phyloP scores from a whole-genome alignment of 495 filamentous ascomycete species.

The Cercophora samala region DNA sequence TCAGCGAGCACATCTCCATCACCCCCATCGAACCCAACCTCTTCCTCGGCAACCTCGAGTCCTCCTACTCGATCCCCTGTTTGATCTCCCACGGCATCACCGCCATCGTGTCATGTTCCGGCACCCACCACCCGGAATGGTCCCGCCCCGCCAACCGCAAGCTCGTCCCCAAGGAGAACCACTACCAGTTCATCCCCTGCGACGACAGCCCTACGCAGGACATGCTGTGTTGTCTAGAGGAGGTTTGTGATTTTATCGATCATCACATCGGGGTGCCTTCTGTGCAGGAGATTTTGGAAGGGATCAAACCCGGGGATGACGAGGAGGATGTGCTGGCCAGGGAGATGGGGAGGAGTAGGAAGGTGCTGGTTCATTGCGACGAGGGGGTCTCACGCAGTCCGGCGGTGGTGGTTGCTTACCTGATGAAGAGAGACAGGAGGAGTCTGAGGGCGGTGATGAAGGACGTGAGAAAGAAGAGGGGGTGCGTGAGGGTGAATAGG shows the following conservation, averaged over 20 bases:
- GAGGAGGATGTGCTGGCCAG: constrained; percentile 19
- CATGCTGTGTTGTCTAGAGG: constrained; percentile 32
- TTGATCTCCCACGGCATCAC: constrained; percentile 35
- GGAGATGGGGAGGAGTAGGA: background rate
- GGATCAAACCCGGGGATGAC: constrained; percentile 7
- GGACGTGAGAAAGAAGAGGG: background rate
- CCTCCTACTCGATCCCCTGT: constrained; percentile 29
- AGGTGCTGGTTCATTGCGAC: constrained; percentile 5
- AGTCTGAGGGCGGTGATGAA: background rate
- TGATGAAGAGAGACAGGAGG: background rate
- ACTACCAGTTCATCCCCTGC: constrained; percentile 35
- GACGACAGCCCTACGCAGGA: constrained; percentile 39
- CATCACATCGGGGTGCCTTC: background rate
- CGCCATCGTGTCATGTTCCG: constrained; percentile 36
- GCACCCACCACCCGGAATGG: constrained; percentile 11
- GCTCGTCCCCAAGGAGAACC: constrained; percentile 32
- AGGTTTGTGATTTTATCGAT: constrained; percentile 45
- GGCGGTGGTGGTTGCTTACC: background rate
- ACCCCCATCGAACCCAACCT: constrained; percentile 39
- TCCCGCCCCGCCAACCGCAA: constrained; percentile 29
- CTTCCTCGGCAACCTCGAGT: constrained; percentile 35
- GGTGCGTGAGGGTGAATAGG: constrained; percentile 4
- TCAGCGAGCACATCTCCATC: background rate
- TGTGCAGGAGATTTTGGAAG: background rate
- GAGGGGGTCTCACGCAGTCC: background rate